Conservation (phyloP, 2,329 filamentous ascomycete species). For the Penicillium sp. region DNA sequence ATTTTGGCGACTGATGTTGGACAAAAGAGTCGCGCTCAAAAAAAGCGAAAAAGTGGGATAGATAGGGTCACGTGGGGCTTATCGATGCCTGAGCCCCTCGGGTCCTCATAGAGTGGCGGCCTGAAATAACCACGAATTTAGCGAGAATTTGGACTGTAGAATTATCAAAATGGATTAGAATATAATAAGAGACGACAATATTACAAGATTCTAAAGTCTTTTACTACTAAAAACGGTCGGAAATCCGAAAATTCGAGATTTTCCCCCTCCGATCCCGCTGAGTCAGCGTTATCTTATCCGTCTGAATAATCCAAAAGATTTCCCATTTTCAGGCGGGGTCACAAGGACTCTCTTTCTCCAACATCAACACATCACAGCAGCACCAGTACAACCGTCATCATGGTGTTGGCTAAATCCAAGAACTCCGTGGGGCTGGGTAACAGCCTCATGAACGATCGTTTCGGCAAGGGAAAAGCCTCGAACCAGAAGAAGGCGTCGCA, state of each 20-base stretch:
- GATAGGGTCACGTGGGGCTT: constrained; percentile 40
- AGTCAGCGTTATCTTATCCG: constrained; percentile 42
- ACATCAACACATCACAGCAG: constrained; percentile 18
- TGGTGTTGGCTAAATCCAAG: constrained; percentile 90
- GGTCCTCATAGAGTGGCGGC: constrained; percentile 28
- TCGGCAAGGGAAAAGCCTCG: constrained; percentile 86
- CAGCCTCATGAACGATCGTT: constrained; percentile 97
- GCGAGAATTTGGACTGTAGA: not conserved
- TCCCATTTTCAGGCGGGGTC: constrained; percentile 38
- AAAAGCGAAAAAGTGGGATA: constrained; percentile 39
- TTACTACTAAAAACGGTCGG: not conserved
- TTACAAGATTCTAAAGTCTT: not conserved
- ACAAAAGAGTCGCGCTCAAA: constrained; percentile 16
- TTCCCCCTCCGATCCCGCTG: constrained; percentile 17
- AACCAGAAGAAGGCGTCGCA: constrained; percentile 76
- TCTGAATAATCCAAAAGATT: constrained; percentile 37
- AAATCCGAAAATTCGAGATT: not conserved
- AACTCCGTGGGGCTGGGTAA: constrained; percentile 94
- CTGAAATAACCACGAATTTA: not conserved
- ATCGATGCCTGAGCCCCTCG: constrained; percentile 36
- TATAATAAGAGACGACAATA: not conserved
- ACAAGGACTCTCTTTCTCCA: constrained; percentile 24
- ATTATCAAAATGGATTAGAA: not conserved
- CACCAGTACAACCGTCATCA: constrained; percentile 47
- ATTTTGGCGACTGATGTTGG: constrained; percentile 58